A percentile compares a stretch with the other conserved stretches of the same genome.
phyloP scores from a whole-genome alignment of 2,329 filamentous ascomycete species.

The Colletotrichum siamense region DNA sequence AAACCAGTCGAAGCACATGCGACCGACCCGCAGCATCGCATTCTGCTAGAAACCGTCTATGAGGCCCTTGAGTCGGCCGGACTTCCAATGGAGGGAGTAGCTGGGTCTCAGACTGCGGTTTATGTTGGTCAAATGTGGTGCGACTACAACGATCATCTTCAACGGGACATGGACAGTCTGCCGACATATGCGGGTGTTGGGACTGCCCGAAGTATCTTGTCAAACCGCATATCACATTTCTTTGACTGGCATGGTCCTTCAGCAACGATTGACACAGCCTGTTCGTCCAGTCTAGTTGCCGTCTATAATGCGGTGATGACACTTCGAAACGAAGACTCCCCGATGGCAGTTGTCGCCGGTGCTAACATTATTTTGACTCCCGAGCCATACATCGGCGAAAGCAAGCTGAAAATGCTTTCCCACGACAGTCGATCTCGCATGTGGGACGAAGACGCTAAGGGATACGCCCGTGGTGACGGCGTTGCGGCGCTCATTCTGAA shows the following conservation, averaged over 20 bases:
- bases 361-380: conserved; percentile 25
- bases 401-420: conserved; percentile 5
- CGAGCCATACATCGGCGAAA: conserved; percentile 21
- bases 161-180: conserved; percentile 26
- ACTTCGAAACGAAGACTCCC: conserved; percentile 35
- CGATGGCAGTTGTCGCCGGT: conserved; percentile 32
- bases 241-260: conserved; percentile 43
- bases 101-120: conserved; percentile 32
- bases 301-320: conserved; percentile 44
- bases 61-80: conserved; percentile 40
- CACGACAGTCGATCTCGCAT: conserved; percentile 34
- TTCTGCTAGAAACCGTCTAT: conserved; percentile 39
- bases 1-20: conserved; percentile 32
- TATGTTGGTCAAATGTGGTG: conserved; percentile 35
- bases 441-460: conserved; percentile 51
- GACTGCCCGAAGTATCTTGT: conserved; percentile 34
- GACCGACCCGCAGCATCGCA: conserved; percentile 37
- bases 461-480: conserved; percentile 60
- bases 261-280: conserved; percentile 51
- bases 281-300: conserved; percentile 46
- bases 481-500: conserved; percentile 53
- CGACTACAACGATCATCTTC: conserved; percentile 29
- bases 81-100: conserved; percentile 26
- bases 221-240: conserved; percentile 45
- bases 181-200: conserved; percentile 35